These are phyloP conservation scores for Mortierella sp. DNA, from an alignment of 371 early-diverging fungal species.

Conservation along the genomic window DNA sequence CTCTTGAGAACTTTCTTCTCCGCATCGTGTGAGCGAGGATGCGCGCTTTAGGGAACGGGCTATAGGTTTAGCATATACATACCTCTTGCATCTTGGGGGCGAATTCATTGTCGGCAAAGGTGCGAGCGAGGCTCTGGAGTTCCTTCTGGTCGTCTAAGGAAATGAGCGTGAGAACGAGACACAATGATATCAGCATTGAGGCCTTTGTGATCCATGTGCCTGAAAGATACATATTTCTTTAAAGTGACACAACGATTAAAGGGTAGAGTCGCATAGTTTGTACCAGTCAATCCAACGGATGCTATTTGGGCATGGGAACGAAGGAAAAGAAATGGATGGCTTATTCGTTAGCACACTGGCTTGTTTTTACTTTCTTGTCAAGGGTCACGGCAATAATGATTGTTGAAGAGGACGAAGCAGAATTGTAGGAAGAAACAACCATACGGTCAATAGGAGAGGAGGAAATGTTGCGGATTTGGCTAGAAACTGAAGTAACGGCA, in stretches of 20 bases:
- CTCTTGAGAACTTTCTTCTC: neutral
- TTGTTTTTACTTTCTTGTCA: neutral
- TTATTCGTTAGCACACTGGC: neutral
- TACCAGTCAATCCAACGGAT: slow-evolving; percentile 51
- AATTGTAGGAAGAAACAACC: slow-evolving; percentile 15
- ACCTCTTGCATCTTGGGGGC: slow-evolving; percentile 68
- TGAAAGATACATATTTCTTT: neutral
- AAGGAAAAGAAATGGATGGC: neutral
- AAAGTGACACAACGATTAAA: neutral
- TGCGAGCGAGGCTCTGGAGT: slow-evolving; percentile 60
- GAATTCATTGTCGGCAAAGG: slow-evolving; percentile 67
- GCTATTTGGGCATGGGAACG: slow-evolving; percentile 17
- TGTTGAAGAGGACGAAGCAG: neutral
- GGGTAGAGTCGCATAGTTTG: neutral
- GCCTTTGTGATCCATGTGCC: neutral
- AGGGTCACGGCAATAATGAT: too few relatives aligned
- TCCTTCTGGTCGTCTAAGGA: slow-evolving; percentile 62
- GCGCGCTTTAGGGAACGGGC: neutral
- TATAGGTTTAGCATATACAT: neutral
- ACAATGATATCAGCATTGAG: neutral
- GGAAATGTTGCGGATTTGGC: slow-evolving; percentile 46
- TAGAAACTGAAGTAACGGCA: slow-evolving; percentile 23
- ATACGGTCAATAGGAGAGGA: slow-evolving; percentile 53
- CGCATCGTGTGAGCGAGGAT: too few relatives aligned
- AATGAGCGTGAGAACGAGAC: neutral